A percentile compares a stretch with the other conserved stretches of the same genome.
Conservation (phyloP, 192 early-diverging fungal species). For the Coemansia sp. region DNA sequence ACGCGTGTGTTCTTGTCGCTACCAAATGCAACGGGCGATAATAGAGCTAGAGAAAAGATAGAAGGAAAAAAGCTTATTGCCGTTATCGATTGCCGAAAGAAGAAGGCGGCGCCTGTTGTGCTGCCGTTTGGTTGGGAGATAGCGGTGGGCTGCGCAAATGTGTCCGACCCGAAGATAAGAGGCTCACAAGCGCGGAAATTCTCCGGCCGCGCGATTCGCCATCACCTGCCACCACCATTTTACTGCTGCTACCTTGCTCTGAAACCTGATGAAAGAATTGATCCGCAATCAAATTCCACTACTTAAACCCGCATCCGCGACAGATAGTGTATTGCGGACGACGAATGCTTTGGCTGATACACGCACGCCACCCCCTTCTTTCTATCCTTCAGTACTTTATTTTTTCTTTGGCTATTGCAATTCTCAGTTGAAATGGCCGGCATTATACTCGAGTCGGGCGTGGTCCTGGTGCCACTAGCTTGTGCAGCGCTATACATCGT, state of each 20-base stretch:
- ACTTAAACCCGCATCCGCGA: neutral
- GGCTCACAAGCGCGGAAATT: neutral
- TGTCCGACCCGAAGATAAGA: neutral
- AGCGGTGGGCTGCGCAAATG: neutral
- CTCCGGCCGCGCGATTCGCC: neutral
- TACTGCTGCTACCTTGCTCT: neutral
- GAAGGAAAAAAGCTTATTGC: neutral
- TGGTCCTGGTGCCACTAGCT: conserved; percentile 52
- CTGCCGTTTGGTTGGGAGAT: neutral
- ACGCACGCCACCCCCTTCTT: neutral
- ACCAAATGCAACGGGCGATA: neutral
- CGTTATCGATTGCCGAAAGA: conserved; percentile 3
- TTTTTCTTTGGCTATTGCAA: neutral
- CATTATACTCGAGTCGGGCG: conserved; percentile 49
- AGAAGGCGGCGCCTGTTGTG: neutral
- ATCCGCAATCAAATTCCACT: neutral
- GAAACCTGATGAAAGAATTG: neutral
- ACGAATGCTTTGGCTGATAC: neutral
- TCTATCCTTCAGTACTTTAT: neutral
- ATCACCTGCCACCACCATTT: neutral
- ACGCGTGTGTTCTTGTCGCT: neutral
- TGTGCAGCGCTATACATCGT: conserved; percentile 45
- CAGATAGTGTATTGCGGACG: neutral
- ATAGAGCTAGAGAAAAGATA: conserved; percentile 3
- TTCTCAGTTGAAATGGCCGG: conserved; percentile 34